Evolutionary conservation across 2,329 filamentous ascomycete species (phyloP).

Genomic region (Verticillium longisporum): DNA sequence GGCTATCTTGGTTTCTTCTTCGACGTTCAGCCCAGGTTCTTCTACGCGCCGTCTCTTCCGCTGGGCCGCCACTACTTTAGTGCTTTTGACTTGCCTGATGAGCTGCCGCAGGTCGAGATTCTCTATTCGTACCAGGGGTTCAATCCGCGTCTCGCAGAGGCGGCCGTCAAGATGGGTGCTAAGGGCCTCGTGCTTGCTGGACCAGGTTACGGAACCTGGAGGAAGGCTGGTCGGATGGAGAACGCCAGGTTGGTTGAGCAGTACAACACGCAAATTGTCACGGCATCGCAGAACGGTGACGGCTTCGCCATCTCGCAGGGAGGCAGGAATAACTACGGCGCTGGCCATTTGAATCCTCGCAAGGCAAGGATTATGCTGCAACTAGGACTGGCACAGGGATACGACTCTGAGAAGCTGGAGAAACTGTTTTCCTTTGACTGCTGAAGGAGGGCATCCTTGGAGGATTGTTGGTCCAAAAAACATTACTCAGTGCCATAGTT

Average conservation of each 20-base stretch:
- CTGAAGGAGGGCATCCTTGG: neutral
- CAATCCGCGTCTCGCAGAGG: constrained; percentile 36
- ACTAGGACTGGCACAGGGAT: constrained; percentile 20
- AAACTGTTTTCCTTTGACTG: constrained; percentile 7
- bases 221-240: constrained; percentile 26
- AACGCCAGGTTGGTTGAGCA: constrained; percentile 36
- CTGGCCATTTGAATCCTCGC: constrained; percentile 44
- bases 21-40: constrained; percentile 53
- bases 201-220: constrained; percentile 46
- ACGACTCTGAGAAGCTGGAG: constrained; percentile 6
- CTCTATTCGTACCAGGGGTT: constrained; percentile 49
- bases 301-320: constrained; percentile 39
- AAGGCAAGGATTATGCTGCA: constrained; percentile 47
- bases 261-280: constrained; percentile 40
- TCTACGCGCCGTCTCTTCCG: constrained; percentile 44
- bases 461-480: neutral
- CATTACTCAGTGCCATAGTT: no score
- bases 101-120: constrained; percentile 48
- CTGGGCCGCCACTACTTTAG: constrained; percentile 35
- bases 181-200: constrained; percentile 49
- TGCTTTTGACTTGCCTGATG: constrained; percentile 11
- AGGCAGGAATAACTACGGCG: constrained; percentile 34
- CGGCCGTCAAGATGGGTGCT: constrained; percentile 41
- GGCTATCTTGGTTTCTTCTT: constrained; percentile 53
- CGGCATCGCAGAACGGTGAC: constrained; percentile 42